phyloP scores from a whole-genome alignment of 139 green algal genomes.

The Nannochloris sp. region DNA sequence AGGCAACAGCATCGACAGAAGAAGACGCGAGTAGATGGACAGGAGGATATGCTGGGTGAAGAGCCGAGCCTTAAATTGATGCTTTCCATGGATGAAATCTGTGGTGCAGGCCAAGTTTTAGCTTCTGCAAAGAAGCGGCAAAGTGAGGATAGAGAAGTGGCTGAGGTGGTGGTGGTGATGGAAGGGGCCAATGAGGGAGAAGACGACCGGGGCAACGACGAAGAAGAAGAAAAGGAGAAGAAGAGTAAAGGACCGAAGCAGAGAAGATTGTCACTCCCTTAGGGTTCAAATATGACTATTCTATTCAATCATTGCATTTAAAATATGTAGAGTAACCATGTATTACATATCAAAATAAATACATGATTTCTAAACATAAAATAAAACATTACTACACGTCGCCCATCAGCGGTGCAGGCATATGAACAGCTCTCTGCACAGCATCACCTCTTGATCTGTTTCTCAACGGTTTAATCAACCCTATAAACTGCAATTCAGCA shows the following conservation, averaged over 20 bases:
- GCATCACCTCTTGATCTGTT: constrained; percentile 20
- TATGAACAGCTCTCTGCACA: constrained; percentile 30
- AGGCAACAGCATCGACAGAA: no score
- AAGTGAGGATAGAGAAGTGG: no score
- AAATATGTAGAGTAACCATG: not conserved
- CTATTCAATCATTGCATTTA: not conserved
- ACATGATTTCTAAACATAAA: no score
- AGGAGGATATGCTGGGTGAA: no score
- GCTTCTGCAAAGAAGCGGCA: constrained; percentile 64
- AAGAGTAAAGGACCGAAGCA: constrained; percentile 16
- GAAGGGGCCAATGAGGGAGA: constrained; percentile 39
- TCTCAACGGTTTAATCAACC: constrained; percentile 28
- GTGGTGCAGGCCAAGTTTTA: constrained; percentile 85
- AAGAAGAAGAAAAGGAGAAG: constrained; percentile 16
- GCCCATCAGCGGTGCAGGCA: constrained; percentile 1
- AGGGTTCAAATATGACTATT: no score
- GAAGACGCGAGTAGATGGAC: no score
- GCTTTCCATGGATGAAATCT: no score
- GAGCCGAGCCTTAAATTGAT: no score
- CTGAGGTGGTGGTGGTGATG: constrained; percentile 52
- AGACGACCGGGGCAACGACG: not conserved
- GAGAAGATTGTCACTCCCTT: no score
- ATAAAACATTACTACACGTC: not conserved
- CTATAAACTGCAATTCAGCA: constrained; percentile 38
- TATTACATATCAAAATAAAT: not conserved